phyloP scores from a whole-genome alignment of 2,329 filamentous ascomycete genomes.

The Fusarium caatingaense region DNA sequence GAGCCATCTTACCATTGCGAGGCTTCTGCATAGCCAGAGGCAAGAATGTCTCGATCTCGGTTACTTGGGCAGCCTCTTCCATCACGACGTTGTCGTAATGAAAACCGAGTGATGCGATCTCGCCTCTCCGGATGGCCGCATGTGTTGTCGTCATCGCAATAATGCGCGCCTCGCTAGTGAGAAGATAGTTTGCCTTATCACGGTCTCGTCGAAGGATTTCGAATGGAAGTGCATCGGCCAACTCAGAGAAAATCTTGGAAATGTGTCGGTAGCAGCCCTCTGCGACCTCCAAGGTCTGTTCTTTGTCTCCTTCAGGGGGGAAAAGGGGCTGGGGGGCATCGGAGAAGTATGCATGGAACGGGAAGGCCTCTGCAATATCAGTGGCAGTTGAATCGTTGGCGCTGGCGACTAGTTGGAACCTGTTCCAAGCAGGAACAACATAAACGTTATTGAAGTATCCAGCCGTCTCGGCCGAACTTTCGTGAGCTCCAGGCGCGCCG shows the following conservation, averaged over 20 bases:
- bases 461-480: conserved; percentile 94
- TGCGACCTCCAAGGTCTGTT: conserved; percentile 78
- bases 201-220: conserved; percentile 89
- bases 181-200: conserved; percentile 95
- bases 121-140: conserved; percentile 90
- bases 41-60: conserved; percentile 96
- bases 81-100: conserved; percentile 98
- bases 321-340: conserved; percentile 90
- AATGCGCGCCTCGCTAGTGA: conserved; percentile 95
- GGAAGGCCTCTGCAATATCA: conserved; percentile 79
- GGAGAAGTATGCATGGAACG: conserved; percentile 88
- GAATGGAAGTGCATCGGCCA: conserved; percentile 94
- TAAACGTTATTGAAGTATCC: conserved; percentile 97
- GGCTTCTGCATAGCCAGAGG: conserved; percentile 91
- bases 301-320: conserved; percentile 71
- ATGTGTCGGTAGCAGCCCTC: conserved; percentile 91
- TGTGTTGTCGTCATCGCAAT: conserved; percentile 99
- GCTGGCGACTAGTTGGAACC: conserved; percentile 73
- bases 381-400: conserved; percentile 66
- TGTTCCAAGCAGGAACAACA: conserved; percentile 86
- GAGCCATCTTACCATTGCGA: conserved; percentile 74
- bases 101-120: conserved; percentile 93
- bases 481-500: conserved; percentile 90
- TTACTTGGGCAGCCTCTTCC: conserved; percentile 98
- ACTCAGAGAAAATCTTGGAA: conserved; percentile 87